Percentiles rank a stretch among this genome's conserved stretches.
Conservation (phyloP, 495 filamentous ascomycete species). For the Schizothecium vesticola region DNA sequence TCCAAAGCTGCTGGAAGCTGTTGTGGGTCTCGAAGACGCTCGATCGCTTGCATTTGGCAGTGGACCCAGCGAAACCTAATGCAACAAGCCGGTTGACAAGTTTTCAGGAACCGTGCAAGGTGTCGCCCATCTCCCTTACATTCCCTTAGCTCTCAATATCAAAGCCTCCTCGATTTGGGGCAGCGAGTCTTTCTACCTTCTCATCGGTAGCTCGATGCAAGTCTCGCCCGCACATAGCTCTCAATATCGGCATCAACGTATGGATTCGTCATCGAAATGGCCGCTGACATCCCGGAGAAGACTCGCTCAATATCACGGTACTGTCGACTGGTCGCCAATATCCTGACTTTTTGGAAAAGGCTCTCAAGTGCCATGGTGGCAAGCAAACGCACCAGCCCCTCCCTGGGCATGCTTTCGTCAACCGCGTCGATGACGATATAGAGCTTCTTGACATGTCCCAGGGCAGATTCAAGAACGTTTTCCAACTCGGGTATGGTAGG, state of each 20-base stretch:
- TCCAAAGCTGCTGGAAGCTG: slow-evolving; percentile 21
- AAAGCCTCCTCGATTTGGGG: slow-evolving; percentile 23
- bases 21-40: slow-evolving; percentile 19
- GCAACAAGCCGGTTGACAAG: neutral
- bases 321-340: slow-evolving; percentile 38
- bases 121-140: slow-evolving; percentile 12
- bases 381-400: slow-evolving; percentile 18
- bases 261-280: slow-evolving; percentile 28
- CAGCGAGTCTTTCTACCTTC: slow-evolving; percentile 17
- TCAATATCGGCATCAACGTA: slow-evolving; percentile 28
- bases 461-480: slow-evolving; percentile 3
- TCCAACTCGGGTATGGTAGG: slow-evolving; percentile 10
- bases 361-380: slow-evolving; percentile 21
- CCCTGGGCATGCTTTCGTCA: slow-evolving; percentile 16
- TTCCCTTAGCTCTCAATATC: slow-evolving; percentile 31
- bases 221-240: slow-evolving; percentile 23
- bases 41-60: slow-evolving; percentile 38
- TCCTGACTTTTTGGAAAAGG: slow-evolving; percentile 30
- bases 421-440: slow-evolving; percentile 31
- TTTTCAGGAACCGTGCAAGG: neutral
- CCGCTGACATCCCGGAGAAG: slow-evolving; percentile 10
- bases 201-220: slow-evolving; percentile 15
- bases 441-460: slow-evolving; percentile 7
- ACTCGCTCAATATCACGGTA: slow-evolving; percentile 33
- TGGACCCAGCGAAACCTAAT: slow-evolving; percentile 39